Conservation (phyloP, 768 basidiomycete genomes). For the Psilocybe azurescens region DNA sequence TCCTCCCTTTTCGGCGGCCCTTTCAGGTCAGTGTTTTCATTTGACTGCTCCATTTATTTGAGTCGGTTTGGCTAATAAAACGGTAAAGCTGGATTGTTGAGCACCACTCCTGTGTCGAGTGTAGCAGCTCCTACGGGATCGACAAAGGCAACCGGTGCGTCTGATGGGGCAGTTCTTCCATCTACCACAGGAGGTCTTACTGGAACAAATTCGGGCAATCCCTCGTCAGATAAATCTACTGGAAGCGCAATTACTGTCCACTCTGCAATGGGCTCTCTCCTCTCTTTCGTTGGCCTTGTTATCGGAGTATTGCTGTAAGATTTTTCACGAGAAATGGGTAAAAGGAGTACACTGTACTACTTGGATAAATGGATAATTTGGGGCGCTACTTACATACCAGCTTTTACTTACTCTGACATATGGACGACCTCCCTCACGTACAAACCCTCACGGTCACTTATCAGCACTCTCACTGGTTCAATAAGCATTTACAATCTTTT, state of each 20-base stretch:
- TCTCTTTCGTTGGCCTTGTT: constrained; percentile 7
- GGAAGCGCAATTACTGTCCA: not conserved
- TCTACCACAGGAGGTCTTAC: not conserved
- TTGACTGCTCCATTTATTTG: not conserved
- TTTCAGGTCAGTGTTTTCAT: constrained; percentile 19
- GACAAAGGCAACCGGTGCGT: not conserved
- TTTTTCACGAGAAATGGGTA: not conserved
- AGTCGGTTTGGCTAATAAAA: not conserved
- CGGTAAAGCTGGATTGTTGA: constrained; percentile 13
- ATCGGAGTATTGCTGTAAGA: constrained; percentile 1
- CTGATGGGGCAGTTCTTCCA: not conserved
- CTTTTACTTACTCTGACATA: not conserved
- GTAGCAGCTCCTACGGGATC: not conserved
- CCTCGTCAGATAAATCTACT: not conserved
- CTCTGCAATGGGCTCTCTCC: not conserved
- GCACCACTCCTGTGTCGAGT: constrained; percentile 13
- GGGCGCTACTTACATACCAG: not conserved
- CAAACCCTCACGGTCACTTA: not conserved
- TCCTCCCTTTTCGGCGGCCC: constrained; percentile 35
- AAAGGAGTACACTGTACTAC: not conserved
- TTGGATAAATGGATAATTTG: not conserved
- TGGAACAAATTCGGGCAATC: not conserved
- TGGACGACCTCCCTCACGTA: not conserved
- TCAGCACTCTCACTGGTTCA: not conserved
- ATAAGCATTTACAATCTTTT: not conserved